These are phyloP conservation scores for Cladochytrium replicatum DNA, from an alignment of 192 early-diverging fungal genomes.

Conservation along the genomic window DNA sequence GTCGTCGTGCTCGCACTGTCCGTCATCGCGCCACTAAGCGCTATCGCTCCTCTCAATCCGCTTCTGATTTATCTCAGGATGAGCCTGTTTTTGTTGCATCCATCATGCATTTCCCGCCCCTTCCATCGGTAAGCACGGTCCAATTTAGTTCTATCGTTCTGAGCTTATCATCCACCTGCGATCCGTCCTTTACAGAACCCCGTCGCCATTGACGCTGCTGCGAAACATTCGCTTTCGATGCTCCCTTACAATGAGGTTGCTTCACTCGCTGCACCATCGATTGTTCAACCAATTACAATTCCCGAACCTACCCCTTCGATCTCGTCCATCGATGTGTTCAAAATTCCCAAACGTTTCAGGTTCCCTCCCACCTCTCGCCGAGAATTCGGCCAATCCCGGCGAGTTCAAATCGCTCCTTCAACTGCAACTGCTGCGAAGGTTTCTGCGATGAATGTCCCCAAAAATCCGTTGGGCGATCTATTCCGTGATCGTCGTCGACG, in stretches of 20 bases:
- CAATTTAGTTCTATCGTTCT: no score
- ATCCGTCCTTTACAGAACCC: no score
- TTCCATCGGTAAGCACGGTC: no score
- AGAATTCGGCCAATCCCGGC: no score
- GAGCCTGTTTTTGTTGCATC: neutral
- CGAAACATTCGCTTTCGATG: no score
- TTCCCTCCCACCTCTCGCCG: no score
- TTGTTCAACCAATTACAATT: neutral
- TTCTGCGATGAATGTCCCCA: neutral
- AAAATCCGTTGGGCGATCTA: conserved; percentile 21
- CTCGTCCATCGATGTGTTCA: neutral
- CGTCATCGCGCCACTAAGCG: conserved; percentile 32
- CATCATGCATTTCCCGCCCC: no score
- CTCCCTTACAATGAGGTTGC: no score
- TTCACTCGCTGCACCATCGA: no score
- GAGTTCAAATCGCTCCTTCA: neutral
- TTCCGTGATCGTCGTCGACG: conserved; percentile 30
- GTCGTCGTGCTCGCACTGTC: conserved; percentile 11
- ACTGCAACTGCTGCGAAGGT: neutral
- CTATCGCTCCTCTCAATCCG: conserved; percentile 10
- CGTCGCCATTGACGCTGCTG: no score
- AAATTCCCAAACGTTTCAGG: conserved; percentile 1
- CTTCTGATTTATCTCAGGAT: neutral
- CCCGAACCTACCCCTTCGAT: neutral
- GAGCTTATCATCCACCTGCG: no score